Base-by-base conservation (phyloP, 345 rosid species). In the Lepidium aucheri region DNA sequence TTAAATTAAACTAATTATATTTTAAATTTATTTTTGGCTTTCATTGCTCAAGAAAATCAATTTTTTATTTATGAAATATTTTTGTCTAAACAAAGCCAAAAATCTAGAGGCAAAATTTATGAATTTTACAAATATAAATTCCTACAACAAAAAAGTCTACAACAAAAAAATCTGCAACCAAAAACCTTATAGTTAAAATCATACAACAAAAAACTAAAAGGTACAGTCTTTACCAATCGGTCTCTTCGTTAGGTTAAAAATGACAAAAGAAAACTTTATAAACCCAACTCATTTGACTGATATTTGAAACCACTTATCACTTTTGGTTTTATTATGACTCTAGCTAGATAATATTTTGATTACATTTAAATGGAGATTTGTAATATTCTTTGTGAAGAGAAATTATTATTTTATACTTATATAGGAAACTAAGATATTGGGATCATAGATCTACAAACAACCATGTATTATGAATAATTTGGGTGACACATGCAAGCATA, bases 181-280 rank as follows among this genome's bases (percentile, higher is more conserved):
- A n/a, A n/a, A n/a, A n/a, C n/a, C n/a, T n/a, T n/a, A n/a, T n/a
- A n/a, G n/a, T n/a, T n/a, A n/a, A n/a, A n/a, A n/a, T n/a, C n/a
- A n/a, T n/a, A n/a, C n/a, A n/a, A n/a, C n/a, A n/a, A n/a, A n/a
- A n/a, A n/a, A n/a, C n/a, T n/a, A n/a, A n/a, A n/a, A n/a, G n/a
- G n/a, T n/a, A n/a, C n/a, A n/a, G n/a, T n/a, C n/a, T n/a, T n/a
- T n/a, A n/a, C n/a, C n/a, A n/a, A n/a, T n/a, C n/a, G n/a, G n/a
- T n/a, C n/a, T n/a, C n/a, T n/a, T n/a, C n/a, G 69, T 55, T 70
- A 53, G 75, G 69, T 70, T 34, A 51, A 14, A 38, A 15, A 43
- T 41, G 39, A 61, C 54, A 70, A 28, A 28, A 17, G 18, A 55
- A 5, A 42, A 55, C 6, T 28, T 26, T 56, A 45, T 36, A 57